Base-by-base conservation (phyloP, 352 stramenopile species). In the Globisporangium uncinulatum region DNA sequence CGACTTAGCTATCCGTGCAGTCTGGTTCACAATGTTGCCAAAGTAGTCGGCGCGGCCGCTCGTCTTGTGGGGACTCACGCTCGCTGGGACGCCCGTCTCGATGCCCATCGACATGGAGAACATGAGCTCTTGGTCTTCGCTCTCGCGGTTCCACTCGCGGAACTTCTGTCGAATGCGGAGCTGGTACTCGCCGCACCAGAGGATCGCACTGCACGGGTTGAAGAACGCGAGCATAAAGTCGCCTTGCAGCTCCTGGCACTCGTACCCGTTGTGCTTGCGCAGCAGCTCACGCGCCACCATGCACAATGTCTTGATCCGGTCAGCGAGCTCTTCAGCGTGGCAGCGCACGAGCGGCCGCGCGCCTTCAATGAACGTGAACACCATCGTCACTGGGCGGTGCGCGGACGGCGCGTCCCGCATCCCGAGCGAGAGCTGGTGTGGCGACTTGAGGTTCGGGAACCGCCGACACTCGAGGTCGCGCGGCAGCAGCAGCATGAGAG, bases 221-320 rank as follows among this genome's bases (percentile, higher is more conserved):
- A 92, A 92, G 37, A 95, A 95, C 39, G 86, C 86, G 47, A 95
- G 63, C 86, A 95, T 95, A 44, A 95, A 95, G 58, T 95, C 86
- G 45, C 86, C 86, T 61, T 94, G 83, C 24, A 94, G 66, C 60
- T 95, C 86, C 58, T 95, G 86, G 41, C 86, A 95, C 56, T 95
- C 86, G 67, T 95, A 95, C 10, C 86, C 86, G 61, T 93, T 89
- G 64, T 93, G 78, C 54, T 87, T 86, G 41, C 82, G 62, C 42
- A 95, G 54, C 19, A 95, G 45, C 57, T 91, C 70, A 6, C 85
- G 77, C 19, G 85, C 84, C 2, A 93, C 69, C 52, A 82, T 80
- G 66, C 85, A 94, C 39, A 94, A 71, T 17, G 68, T 85, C 66
- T 95, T 95, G 51, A 95, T 90, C 0, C 86, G 81, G 50, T 91